Base-by-base conservation (phyloP, 2,329 filamentous ascomycete species). In the Myriangium duriaei region DNA sequence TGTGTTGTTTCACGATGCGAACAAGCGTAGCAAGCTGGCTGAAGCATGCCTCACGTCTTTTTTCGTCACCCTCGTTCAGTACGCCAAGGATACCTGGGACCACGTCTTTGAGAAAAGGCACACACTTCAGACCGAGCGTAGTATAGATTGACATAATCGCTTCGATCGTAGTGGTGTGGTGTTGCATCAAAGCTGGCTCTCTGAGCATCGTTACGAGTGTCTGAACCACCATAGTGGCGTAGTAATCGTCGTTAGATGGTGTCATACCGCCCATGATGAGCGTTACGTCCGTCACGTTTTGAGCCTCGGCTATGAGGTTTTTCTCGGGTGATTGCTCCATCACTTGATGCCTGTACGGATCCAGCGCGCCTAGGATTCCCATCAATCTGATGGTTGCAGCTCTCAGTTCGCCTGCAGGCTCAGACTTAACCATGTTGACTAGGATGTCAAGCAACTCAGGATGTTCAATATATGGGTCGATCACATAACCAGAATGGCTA, bases 61-160 rank as follows among this genome's bases (percentile, higher is more conserved):
- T 80, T 2, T 74, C 68, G 11, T 83, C 76, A 4, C 87, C 86
- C 35, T 80, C 81, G 48, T 81, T 74, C 44, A 98, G 94, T 40
- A 98, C 88, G 11, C 76, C 70, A 30, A 98, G 71, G 53, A 98
- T 98, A 0, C 86, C 91, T 0, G 92, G 91, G 19, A 98, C 83
- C 44, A 98, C 95, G 43, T 91, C 81, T 43, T 83, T 81, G 1
- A 98, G 73, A 59, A 96, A 98, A 0, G 85, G 82, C 6, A 98
- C 88, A 56, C 91, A 98, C 56, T 96, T 94, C 49, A 98, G 65
- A 2, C 91, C 91, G 43, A 98, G 71, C 0, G 92, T 98, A 49
- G 91, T 83, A 62, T 98, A 98, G 42, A 98, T 98, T 49, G 85
- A 94, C 78, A 98, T 96, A 50, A 98, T 92, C 4, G 91, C 91